Conservation (phyloP, 495 filamentous ascomycete genomes). For the Pyrenopolyporus hunteri region DNA sequence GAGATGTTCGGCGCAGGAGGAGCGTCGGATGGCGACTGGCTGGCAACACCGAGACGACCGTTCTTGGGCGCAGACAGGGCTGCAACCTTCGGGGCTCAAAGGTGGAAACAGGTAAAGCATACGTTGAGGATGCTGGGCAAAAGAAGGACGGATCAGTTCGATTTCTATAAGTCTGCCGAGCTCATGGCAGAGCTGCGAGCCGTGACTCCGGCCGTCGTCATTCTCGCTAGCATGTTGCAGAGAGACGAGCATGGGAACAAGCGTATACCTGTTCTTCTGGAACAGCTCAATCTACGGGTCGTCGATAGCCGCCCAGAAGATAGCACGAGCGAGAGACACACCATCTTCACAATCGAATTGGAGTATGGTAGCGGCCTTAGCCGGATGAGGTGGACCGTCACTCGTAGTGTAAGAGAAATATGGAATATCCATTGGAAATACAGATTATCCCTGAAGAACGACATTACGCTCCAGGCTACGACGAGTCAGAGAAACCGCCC, state of each 20-base stretch:
- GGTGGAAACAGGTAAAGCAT: conserved; percentile 86
- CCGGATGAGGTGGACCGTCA: conserved; percentile 96
- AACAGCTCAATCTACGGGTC: conserved; percentile 90
- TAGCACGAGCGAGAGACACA: conserved; percentile 75
- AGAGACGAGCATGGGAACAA: conserved; percentile 95
- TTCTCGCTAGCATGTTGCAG: conserved; percentile 96
- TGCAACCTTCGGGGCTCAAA: conserved; percentile 78
- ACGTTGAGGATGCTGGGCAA: conserved; percentile 82
- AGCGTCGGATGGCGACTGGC: conserved; percentile 58
- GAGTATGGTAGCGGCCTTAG: conserved; percentile 96
- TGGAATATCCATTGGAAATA: conserved; percentile 92
- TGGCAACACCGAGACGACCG: conserved; percentile 52
- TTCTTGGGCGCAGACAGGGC: conserved; percentile 67
- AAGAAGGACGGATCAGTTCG: conserved; percentile 83
- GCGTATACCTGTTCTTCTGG: conserved; percentile 89
- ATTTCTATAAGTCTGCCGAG: conserved; percentile 94
- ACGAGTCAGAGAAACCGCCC: conserved; percentile 56
- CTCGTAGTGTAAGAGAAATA: conserved; percentile 85
- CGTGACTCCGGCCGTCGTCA: conserved; percentile 86
- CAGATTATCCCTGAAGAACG: conserved; percentile 78
- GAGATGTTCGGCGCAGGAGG: conserved; percentile 64
- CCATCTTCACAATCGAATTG: conserved; percentile 87
- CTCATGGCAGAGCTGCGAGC: conserved; percentile 94
- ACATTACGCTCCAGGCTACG: conserved; percentile 66
- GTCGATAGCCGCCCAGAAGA: conserved; percentile 72